phyloP scores from a whole-genome alignment of 192 early-diverging fungal genomes.

The Podila minutissima region DNA sequence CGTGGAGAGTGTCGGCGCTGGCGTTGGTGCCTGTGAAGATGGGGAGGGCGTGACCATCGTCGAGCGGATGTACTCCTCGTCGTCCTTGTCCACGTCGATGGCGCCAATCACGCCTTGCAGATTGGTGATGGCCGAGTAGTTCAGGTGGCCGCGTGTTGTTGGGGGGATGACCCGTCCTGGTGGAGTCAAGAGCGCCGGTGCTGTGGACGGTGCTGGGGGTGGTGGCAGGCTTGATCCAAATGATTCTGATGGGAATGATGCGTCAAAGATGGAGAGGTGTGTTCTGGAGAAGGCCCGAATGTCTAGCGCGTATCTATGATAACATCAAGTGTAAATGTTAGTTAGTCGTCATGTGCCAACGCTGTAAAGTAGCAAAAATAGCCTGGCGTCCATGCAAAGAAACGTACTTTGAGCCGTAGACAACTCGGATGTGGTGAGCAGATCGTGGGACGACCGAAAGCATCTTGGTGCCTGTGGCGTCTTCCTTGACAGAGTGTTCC shows the following conservation, averaged over 20 bases:
- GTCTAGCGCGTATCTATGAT: constrained; percentile 36
- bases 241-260: constrained; percentile 37
- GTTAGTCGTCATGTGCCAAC: background rate
- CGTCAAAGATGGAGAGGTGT: constrained; percentile 41
- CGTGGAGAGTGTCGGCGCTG: background rate
- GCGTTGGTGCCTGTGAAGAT: background rate
- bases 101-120: constrained; percentile 23
- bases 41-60: background rate
- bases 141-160: constrained; percentile 27
- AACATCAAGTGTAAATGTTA: background rate
- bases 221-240: constrained; percentile 28
- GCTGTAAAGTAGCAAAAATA: too few species aligned
- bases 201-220: constrained; percentile 23
- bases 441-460: constrained; percentile 37
- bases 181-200: constrained; percentile 12
- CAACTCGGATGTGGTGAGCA: constrained; percentile 37
- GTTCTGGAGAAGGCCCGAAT: constrained; percentile 35
- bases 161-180: constrained; percentile 34
- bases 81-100: constrained; percentile 40
- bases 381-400: background rate
- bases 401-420: constrained; percentile 46
- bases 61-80: constrained; percentile 24
- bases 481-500: constrained; percentile 41
- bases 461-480: constrained; percentile 32
- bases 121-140: constrained; percentile 30